Percentiles rank a stretch among this genome's conserved stretches.
Evolutionary conservation across 495 filamentous ascomycete genomes (phyloP).

Genomic region (Neurospora africana): DNA sequence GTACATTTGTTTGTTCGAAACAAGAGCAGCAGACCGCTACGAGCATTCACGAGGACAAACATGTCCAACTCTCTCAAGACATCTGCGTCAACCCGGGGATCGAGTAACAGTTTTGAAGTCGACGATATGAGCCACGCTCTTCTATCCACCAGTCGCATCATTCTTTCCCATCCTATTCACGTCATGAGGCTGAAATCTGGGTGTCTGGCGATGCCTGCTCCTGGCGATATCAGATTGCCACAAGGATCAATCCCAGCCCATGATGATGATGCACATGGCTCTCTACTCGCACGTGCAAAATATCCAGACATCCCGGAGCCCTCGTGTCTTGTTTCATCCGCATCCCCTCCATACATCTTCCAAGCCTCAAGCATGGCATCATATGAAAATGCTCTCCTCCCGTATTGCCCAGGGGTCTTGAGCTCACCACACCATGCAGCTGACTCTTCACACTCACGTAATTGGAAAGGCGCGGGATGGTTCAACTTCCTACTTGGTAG

Average conservation of each 20-base stretch:
- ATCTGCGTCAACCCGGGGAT: background rate
- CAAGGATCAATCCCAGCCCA: background rate
- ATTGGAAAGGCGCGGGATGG: background rate
- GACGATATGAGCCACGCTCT: background rate
- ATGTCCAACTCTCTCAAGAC: background rate
- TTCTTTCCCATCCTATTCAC: background rate
- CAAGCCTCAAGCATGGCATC: background rate
- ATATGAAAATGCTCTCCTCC: background rate
- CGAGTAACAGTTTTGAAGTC: background rate
- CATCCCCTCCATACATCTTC: background rate
- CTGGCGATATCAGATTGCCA: background rate
- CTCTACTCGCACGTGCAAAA: background rate
- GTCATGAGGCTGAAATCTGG: background rate
- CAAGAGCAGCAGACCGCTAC: background rate
- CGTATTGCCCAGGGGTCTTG: background rate
- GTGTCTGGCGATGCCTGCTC: background rate
- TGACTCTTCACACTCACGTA: background rate
- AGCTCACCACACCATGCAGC: background rate
- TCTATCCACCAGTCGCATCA: background rate
- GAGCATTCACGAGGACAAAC: background rate
- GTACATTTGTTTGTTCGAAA: background rate
- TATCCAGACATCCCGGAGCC: background rate
- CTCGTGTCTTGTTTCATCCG: background rate
- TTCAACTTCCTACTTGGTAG: background rate
- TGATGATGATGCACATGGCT: background rate